Evolutionary conservation across 768 basidiomycete species (phyloP).

Genomic region (Kwoniella heveanensis): DNA sequence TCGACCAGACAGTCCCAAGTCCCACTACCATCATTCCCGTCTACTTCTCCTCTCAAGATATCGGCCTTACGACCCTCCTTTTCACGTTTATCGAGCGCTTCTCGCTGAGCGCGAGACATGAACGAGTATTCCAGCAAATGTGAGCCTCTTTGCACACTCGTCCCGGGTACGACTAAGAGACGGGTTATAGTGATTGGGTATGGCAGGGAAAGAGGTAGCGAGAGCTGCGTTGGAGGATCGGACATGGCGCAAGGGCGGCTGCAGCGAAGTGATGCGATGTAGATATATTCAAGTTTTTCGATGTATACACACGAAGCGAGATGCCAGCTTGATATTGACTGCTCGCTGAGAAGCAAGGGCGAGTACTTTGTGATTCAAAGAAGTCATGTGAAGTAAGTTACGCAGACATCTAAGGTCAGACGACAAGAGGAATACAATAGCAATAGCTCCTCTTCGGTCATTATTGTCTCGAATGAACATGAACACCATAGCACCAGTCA

Average conservation of each 20-base stretch:
- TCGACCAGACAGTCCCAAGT: slow-evolving; percentile 89
- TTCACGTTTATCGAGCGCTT: slow-evolving; percentile 38
- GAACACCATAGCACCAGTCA: too few species aligned
- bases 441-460: too few species aligned
- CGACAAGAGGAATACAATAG: too few species aligned
- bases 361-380: too few species aligned
- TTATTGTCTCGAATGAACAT: too few species aligned
- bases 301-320: too few species aligned
- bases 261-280: not conserved
- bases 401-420: too few species aligned
- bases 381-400: too few species aligned
- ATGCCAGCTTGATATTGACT: too few species aligned
- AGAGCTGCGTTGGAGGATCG: slow-evolving; percentile 64
- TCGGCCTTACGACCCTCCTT: slow-evolving; percentile 28
- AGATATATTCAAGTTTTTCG: too few species aligned
- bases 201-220: slow-evolving; percentile 74
- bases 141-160: slow-evolving; percentile 68
- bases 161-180: slow-evolving; percentile 62
- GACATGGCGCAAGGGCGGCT: slow-evolving; percentile 26
- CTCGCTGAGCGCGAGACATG: slow-evolving; percentile 61
- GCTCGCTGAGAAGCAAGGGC: too few species aligned
- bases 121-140: slow-evolving; percentile 77
- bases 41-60: slow-evolving; percentile 59
- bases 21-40: slow-evolving; percentile 80
- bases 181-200: slow-evolving; percentile 83